Conservation (phyloP, 1,139 yeast species). For the Ogataea hybrid region DNA sequence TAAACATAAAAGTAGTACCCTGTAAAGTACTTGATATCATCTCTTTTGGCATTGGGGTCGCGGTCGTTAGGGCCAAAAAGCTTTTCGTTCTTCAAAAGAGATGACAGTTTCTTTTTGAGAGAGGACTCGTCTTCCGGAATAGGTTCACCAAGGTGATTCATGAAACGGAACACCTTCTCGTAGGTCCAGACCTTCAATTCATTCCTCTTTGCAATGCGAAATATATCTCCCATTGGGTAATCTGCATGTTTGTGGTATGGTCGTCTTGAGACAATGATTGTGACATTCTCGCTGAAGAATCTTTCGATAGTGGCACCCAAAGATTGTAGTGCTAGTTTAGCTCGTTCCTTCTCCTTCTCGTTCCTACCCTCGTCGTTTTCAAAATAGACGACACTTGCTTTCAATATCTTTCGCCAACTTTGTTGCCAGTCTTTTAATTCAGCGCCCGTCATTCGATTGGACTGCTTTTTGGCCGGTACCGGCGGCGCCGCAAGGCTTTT, state of each 20-base stretch:
- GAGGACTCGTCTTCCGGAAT: slow-evolving; percentile 25
- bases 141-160: slow-evolving; percentile 65
- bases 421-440: slow-evolving; percentile 74
- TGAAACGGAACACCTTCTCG: slow-evolving; percentile 80
- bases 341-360: slow-evolving; percentile 51
- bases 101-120: slow-evolving; percentile 42
- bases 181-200: slow-evolving; percentile 84
- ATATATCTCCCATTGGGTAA: slow-evolving; percentile 57
- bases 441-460: slow-evolving; percentile 30
- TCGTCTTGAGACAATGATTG: slow-evolving; percentile 77
- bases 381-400: slow-evolving; percentile 71
- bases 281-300: slow-evolving; percentile 75
- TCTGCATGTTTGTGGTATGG: slow-evolving; percentile 34
- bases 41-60: slow-evolving; percentile 81
- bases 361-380: slow-evolving; percentile 59
- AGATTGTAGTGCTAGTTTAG: slow-evolving; percentile 50
- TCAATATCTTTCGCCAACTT: slow-evolving; percentile 79
- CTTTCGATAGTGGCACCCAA: slow-evolving; percentile 68
- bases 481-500: slow-evolving; percentile 9
- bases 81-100: slow-evolving; percentile 79
- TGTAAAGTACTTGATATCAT: slow-evolving; percentile 80
- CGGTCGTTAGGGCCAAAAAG: slow-evolving; percentile 85
- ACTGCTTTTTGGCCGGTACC: slow-evolving; percentile 11
- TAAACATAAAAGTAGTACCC: slow-evolving; percentile 75
- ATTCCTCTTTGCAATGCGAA: slow-evolving; percentile 58